phyloP scores from a whole-genome alignment of 2,329 filamentous ascomycete genomes.

The Beauveria rudraprayagi region DNA sequence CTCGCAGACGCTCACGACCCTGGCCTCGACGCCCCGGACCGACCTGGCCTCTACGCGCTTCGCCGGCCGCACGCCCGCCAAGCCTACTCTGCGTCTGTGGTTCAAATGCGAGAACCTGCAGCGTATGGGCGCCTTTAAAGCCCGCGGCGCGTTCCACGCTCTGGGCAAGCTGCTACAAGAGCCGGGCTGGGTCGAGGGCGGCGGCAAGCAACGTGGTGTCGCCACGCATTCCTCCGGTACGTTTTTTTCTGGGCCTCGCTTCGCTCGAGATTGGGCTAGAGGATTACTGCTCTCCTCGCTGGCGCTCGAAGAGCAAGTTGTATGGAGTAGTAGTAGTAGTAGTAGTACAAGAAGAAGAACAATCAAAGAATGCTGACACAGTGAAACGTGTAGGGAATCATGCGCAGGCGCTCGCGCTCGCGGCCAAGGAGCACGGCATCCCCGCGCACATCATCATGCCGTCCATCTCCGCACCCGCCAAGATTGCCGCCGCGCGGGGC shows the following conservation, averaged over 20 bases:
- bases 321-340: no score
- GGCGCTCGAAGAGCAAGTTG: no score
- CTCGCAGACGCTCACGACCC: slow-evolving; percentile 60
- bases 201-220: slow-evolving; percentile 59
- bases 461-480: slow-evolving; percentile 70
- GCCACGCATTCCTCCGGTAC: slow-evolving; percentile 84
- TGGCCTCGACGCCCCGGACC: slow-evolving; percentile 66
- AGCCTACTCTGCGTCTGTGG: slow-evolving; percentile 64
- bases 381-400: slow-evolving; percentile 63
- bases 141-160: slow-evolving; percentile 82
- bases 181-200: slow-evolving; percentile 51
- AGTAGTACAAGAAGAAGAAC: no score
- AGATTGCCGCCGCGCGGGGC: slow-evolving; percentile 72
- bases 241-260: slow-evolving; percentile 9
- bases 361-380: not conserved
- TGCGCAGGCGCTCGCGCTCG: slow-evolving; percentile 83
- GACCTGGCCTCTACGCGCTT: slow-evolving; percentile 49
- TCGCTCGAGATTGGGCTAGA: not conserved
- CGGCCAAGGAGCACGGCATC: slow-evolving; percentile 64
- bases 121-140: slow-evolving; percentile 87
- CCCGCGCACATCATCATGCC: slow-evolving; percentile 92
- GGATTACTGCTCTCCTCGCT: no score
- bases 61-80: slow-evolving; percentile 47
- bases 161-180: slow-evolving; percentile 59
- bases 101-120: slow-evolving; percentile 97